Evolutionary conservation across 495 filamentous ascomycete genomes (phyloP), one percentile per base, ranked within the genome.

Genomic region (Trichoderma orchidacearum): DNA sequence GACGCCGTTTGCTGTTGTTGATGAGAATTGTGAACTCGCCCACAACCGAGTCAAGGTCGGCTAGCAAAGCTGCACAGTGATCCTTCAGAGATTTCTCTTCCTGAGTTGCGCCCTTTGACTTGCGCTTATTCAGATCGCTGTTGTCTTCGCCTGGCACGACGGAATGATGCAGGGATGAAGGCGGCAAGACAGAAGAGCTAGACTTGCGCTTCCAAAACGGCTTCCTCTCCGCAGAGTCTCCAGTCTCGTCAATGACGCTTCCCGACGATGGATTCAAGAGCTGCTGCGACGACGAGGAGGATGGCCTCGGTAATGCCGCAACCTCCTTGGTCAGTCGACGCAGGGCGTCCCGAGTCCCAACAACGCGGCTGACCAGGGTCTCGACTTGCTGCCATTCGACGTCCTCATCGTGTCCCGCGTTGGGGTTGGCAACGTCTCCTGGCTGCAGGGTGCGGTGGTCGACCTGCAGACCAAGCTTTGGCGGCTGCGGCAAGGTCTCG

Each of bases 121-220:
- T 59, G 30, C 57, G 62, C 56, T 62, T 62, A 12, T 59, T 25
- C 32, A 7, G 1, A 23, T 31, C 29, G 13, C 27, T 13, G 21
- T 48, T 18, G 21, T 48, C 41, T 27, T 48, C 41, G 18, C 13
- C 21, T 12, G 41, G 13, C 21, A 75, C 72, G 3, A 73, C 67
- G 17, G 73, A 67, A 52, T 75, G 68, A 50, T 76, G 60, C 60
- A 76, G 64, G 34, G 79, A 55, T 55, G 72, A 66, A 56, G 77
- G 68, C 27, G 70, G 64, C 30, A 67, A 60, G 3, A 65, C 68
- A 58, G 64, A 70, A 25, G 68, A 59, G 60, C 73, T 93, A 8
- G 82, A 70, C 70, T 93, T 96, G 56, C 93, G 85, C 66, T 90
- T 95, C 93, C 93, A 98, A 62, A 98, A 96, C 1, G 84, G 72